phyloP scores from a whole-genome alignment of 257 asterid species.

The Solanum pinnatisectum region DNA sequence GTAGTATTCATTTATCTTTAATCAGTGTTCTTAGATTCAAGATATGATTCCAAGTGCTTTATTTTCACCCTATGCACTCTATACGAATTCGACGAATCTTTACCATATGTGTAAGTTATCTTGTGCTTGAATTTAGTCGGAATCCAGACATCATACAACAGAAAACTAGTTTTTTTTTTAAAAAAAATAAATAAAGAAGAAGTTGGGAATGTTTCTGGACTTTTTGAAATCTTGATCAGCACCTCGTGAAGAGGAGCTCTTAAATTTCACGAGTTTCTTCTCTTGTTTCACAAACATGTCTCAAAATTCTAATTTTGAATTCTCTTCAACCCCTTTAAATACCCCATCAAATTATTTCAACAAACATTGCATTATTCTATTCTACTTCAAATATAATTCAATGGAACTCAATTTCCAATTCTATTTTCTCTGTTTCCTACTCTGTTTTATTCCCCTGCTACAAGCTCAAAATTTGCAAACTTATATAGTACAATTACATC shows the following conservation, averaged over 20 bases:
- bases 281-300: slow-evolving; percentile 20
- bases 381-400: neutral
- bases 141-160: too few species aligned
- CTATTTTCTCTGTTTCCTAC: slow-evolving; percentile 13
- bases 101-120: too few species aligned
- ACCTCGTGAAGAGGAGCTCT: slow-evolving; percentile 43
- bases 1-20: neutral
- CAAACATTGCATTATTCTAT: slow-evolving; percentile 22
- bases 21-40: neutral
- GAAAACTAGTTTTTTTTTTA: too few species aligned
- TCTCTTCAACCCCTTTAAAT: slow-evolving; percentile 48
- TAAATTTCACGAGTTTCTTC: slow-evolving; percentile 66
- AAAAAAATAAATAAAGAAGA: too few species aligned
- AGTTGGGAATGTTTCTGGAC: neutral
- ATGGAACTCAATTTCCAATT: slow-evolving; percentile 31
- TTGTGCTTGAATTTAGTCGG: too few species aligned
- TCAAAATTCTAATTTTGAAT: slow-evolving; percentile 4
- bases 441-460: slow-evolving; percentile 11
- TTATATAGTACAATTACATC: slow-evolving; percentile 81
- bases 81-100: neutral
- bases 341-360: slow-evolving; percentile 17
- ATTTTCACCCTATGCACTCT: neutral
- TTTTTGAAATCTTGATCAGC: neutral
- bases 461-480: slow-evolving; percentile 45
- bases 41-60: neutral